Base-by-base conservation (phyloP, 352 stramenopile genomes). In the Pythium brachiatum region DNA sequence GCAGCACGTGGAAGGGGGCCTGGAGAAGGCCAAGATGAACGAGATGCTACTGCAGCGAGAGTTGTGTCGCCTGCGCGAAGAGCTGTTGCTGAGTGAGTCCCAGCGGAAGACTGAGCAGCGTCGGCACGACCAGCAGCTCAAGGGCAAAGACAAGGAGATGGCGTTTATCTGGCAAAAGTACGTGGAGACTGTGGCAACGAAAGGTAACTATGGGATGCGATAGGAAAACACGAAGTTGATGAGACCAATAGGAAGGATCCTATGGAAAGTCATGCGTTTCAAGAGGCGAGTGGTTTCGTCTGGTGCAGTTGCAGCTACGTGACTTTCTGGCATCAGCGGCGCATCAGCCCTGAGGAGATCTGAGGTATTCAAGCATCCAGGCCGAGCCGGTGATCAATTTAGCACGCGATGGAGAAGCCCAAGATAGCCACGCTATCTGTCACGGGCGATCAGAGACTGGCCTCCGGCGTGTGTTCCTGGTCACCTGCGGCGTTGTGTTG, bases 161-260 rank as follows among this genome's bases (percentile, higher is more conserved):
- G 69, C 70, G n/a, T 86, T 86, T 58, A 75, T 90, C 60, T 90
- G 81, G 81, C 73, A 84, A 47, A 86, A 86, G 68, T 89, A 87
- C 52, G 69, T 83, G 20, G 70, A 86, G 2, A 46, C 70, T 6
- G 69, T 84, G 62, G 47, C 55, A 2, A 58, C 38, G 4, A 43
- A 29, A 43, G 41, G 57, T 5, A 13, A 13, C 12, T 43, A 55
- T 20, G 32, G 29, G 1, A 55, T 55, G n/a, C 56, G 56, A 48
- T 61, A 61, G 43, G 6, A 48, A 27, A 27, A 25, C 12, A 9
- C n/a, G n/a, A 44, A 13, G 38, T 44, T 6, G 41, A 48, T 48
- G 41, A 48, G 29, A 34, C 9, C 29, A 34, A 34, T 34, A 34
- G 29, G n/a, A n/a, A n/a, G n/a, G n/a, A 34, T 34, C 29, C 29